These are phyloP conservation scores for Hygrophoropsis aurantiaca DNA, from an alignment of 768 basidiomycete species.

Conservation along the genomic window DNA sequence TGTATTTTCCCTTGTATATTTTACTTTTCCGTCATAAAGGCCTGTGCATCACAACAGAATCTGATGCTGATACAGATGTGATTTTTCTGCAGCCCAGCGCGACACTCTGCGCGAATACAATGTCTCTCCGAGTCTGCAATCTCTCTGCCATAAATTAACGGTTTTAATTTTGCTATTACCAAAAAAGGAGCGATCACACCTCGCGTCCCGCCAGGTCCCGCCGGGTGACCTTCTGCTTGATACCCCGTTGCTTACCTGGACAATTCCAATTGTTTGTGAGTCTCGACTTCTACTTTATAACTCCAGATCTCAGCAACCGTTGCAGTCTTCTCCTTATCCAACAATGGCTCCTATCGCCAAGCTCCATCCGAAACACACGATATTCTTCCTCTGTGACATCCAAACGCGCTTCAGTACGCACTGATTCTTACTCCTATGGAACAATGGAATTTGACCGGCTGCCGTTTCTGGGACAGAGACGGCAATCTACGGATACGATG, in stretches of 20 bases:
- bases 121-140: too few species aligned
- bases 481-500: slow-evolving; percentile 69
- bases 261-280: too few species aligned
- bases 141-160: too few species aligned
- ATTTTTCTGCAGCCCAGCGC: too few species aligned
- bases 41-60: background rate
- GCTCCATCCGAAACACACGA: slow-evolving; percentile 38
- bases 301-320: background rate
- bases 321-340: too few species aligned
- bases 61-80: background rate
- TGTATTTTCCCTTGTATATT: background rate
- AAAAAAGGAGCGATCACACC: too few species aligned
- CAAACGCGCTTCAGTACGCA: slow-evolving; percentile 72
- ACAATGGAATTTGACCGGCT: background rate
- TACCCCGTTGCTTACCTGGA: too few species aligned
- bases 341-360: slow-evolving; percentile 29
- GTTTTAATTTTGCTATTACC: too few species aligned
- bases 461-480: slow-evolving; percentile 32
- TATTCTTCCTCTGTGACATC: slow-evolving; percentile 84
- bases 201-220: too few species aligned
- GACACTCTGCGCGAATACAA: too few species aligned
- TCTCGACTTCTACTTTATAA: too few species aligned
- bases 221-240: too few species aligned
- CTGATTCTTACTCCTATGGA: background rate
- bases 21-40: background rate